phyloP scores from a whole-genome alignment of 1,139 yeast genomes.

The Pneumocystis murina region DNA sequence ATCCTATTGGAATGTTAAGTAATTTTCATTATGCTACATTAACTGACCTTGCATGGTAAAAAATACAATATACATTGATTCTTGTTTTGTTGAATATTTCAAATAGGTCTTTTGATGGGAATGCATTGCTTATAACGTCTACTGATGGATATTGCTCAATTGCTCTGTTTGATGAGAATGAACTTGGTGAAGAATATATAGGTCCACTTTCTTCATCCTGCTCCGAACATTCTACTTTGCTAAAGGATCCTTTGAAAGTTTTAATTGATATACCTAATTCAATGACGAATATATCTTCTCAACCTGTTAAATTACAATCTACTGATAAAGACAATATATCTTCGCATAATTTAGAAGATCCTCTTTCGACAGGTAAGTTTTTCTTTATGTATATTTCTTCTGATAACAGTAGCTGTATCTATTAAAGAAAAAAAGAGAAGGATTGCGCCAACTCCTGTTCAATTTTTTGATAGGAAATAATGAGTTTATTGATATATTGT shows the following conservation, averaged over 20 bases:
- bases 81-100: not conserved
- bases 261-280: not conserved
- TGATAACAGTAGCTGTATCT: not conserved
- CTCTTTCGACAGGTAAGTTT: not conserved
- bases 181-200: slow-evolving; percentile 35
- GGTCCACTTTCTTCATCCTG: slow-evolving; percentile 1
- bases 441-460: not conserved
- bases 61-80: not conserved
- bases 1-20: slow-evolving; percentile 59
- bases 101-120: slow-evolving; percentile 38
- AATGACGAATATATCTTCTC: not conserved
- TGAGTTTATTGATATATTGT: not conserved
- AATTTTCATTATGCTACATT: slow-evolving; percentile 78
- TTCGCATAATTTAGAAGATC: not conserved
- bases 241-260: not conserved
- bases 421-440: not conserved
- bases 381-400: not conserved
- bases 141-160: slow-evolving; percentile 88
- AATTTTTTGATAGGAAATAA: not conserved
- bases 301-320: not conserved
- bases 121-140: slow-evolving; percentile 58
- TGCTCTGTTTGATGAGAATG: slow-evolving; percentile 36
- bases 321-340: not conserved
- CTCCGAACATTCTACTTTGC: not conserved
- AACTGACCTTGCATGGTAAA: slow-evolving; percentile 79